Evolutionary conservation across 208 protist species (phyloP).

Genomic region (Acanthamoeba castellanii): DNA sequence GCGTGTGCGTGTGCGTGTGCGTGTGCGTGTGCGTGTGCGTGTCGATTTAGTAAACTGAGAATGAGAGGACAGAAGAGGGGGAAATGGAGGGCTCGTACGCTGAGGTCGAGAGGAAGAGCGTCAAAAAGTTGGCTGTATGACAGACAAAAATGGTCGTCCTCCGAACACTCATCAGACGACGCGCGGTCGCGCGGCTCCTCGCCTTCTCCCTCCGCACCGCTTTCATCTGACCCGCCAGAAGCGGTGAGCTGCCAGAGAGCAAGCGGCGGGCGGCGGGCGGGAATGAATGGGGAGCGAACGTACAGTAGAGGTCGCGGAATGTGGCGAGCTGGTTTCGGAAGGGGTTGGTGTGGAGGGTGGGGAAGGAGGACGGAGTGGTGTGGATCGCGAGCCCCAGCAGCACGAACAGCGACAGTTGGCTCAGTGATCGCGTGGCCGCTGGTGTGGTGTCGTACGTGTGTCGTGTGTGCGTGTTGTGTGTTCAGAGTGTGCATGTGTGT

Average conservation of each 20-base stretch:
- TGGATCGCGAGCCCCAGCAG: constrained; percentile 29
- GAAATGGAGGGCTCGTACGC: background rate
- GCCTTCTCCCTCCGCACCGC: background rate
- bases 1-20: background rate
- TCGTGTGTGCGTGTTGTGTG: background rate
- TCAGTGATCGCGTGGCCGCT: background rate
- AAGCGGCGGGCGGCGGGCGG: background rate
- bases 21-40: background rate
- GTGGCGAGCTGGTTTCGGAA: constrained; percentile 36
- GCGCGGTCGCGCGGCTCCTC: background rate
- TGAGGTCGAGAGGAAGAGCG: background rate
- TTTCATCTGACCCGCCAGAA: background rate
- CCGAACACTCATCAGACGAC: background rate
- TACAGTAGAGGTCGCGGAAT: constrained; percentile 37
- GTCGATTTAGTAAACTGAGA: no score
- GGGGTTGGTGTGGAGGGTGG: background rate
- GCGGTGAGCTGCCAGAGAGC: background rate
- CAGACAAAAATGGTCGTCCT: constrained; percentile 7
- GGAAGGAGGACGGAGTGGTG: background rate
- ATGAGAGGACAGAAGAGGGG: background rate
- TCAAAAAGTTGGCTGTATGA: constrained; percentile 66
- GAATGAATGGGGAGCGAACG: background rate
- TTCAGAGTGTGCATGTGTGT: background rate
- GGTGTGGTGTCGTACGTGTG: background rate
- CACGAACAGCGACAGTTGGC: constrained; percentile 35